Evolutionary conservation across 495 filamentous ascomycete species (phyloP).

Genomic region (Podospora tetraspora): DNA sequence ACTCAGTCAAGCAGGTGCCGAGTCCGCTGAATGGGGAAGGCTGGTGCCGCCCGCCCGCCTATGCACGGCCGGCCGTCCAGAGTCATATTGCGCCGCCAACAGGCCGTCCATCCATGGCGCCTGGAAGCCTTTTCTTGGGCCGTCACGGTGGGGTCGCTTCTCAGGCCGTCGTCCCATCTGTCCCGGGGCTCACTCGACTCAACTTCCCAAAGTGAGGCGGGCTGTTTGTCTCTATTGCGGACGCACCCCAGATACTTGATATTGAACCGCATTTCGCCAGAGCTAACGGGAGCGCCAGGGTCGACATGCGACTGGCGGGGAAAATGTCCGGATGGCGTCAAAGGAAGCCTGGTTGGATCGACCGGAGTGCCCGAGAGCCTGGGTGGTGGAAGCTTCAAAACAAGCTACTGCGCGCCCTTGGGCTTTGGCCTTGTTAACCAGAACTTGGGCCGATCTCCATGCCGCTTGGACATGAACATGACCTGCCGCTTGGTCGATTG

Average conservation of each 20-base stretch:
- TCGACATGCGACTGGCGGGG: not conserved
- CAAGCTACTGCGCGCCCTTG: not conserved
- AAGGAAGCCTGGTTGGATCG: not conserved
- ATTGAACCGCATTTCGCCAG: not conserved
- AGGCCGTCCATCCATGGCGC: constrained; percentile 8
- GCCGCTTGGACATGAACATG: constrained; percentile 25
- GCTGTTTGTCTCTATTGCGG: not conserved
- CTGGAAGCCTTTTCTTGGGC: not conserved
- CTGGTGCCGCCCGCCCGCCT: constrained; percentile 8
- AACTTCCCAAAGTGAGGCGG: not conserved
- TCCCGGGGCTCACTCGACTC: not conserved
- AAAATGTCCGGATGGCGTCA: constrained; percentile 23
- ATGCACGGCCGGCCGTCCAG: constrained; percentile 1
- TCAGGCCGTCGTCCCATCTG: not conserved
- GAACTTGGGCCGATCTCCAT: not conserved
- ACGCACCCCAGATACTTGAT: constrained; percentile 10
- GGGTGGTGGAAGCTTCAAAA: constrained; percentile 10
- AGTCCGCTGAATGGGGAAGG: not conserved
- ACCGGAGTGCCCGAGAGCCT: constrained; percentile 20
- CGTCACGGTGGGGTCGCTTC: not conserved
- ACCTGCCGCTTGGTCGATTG: constrained; percentile 14
- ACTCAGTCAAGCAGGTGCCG: not conserved
- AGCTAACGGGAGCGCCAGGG: not conserved
- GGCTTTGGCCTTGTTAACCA: not conserved
- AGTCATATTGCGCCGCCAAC: constrained; percentile 8